Evolutionary conservation across 1,284 basidiomycete species (phyloP).

Genomic region (Cutaneotrichosporon sp.): DNA sequence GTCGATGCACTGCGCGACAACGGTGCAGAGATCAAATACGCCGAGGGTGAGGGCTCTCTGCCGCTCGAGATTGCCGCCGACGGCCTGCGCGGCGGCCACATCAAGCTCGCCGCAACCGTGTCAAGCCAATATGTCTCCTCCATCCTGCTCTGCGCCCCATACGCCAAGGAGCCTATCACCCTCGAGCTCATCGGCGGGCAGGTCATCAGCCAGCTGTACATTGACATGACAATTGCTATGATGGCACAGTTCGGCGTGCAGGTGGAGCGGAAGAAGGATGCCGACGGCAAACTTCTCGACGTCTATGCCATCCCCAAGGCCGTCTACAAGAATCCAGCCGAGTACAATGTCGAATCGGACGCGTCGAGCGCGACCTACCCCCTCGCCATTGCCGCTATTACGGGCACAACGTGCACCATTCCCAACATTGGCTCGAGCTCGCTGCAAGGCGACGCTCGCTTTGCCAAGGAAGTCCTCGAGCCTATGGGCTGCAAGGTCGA

Average conservation of each 20-base stretch:
- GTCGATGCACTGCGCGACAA: conserved; percentile 85
- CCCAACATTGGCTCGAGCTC: conserved; percentile 84
- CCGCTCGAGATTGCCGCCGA: conserved; percentile 79
- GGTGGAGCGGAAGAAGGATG: conserved; percentile 67
- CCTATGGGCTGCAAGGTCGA: conserved; percentile 90
- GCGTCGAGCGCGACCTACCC: conserved; percentile 96
- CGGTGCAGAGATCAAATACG: conserved; percentile 71
- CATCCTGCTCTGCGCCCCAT: conserved; percentile 92
- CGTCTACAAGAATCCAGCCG: conserved; percentile 68
- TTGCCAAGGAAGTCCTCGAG: conserved; percentile 87
- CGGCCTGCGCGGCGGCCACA: conserved; percentile 78
- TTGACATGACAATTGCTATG: conserved; percentile 99
- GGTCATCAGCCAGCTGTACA: conserved; percentile 98
- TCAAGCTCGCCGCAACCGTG: conserved; percentile 86
- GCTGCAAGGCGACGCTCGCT: conserved; percentile 92
- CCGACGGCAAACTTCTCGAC: conserved; percentile 63
- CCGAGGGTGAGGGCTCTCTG: conserved; percentile 76
- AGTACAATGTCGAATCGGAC: conserved; percentile 91
- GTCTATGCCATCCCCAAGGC: conserved; percentile 84
- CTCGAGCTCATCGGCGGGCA: conserved; percentile 87
- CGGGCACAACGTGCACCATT: conserved; percentile 89
- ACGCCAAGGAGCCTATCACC: conserved; percentile 72
- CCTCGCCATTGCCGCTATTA: conserved; percentile 92
- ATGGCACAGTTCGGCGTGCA: conserved; percentile 90
- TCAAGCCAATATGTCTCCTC: conserved; percentile 98